Percentiles rank a stretch among this genome's conserved stretches.
Evolutionary conservation across 495 filamentous ascomycete species (phyloP).

Genomic region (Hypoxylon lienhwacheense): DNA sequence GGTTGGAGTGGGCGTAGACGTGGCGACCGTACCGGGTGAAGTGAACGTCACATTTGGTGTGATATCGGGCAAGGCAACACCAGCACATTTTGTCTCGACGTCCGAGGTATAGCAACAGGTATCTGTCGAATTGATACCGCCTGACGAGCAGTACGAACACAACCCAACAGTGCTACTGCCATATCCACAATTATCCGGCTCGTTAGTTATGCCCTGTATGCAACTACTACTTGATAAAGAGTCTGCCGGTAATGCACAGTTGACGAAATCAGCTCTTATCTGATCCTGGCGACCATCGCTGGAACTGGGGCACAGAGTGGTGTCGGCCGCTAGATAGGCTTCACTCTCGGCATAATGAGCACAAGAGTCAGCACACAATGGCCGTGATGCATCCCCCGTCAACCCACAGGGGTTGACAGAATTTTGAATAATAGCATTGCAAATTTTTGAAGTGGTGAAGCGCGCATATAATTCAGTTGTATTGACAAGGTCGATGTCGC

Average conservation of each 20-base stretch:
- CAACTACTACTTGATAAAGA: constrained; percentile 72
- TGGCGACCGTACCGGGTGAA: constrained; percentile 47
- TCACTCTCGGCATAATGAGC: constrained; percentile 86
- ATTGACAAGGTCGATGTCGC: constrained; percentile 73
- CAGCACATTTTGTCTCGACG: constrained; percentile 66
- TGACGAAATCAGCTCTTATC: constrained; percentile 89
- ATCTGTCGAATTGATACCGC: constrained; percentile 87
- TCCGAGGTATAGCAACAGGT: constrained; percentile 90
- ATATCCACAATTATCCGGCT: constrained; percentile 87
- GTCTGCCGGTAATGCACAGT: constrained; percentile 78
- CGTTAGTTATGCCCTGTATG: constrained; percentile 75
- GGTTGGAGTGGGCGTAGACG: constrained; percentile 49
- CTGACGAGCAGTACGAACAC: constrained; percentile 81
- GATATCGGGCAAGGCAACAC: constrained; percentile 73
- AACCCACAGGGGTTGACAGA: constrained; percentile 74
- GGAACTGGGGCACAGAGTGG: constrained; percentile 67
- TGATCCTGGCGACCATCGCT: constrained; percentile 66
- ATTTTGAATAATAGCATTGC: constrained; percentile 93
- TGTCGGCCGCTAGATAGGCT: constrained; percentile 76
- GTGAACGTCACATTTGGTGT: constrained; percentile 71
- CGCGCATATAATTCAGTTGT: constrained; percentile 87
- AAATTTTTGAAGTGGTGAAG: constrained; percentile 89
- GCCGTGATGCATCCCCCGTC: constrained; percentile 61
- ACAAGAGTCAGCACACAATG: constrained; percentile 89
- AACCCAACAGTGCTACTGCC: constrained; percentile 77